phyloP scores from a whole-genome alignment of 2,329 filamentous ascomycete species.

The Trematosphaeria pertusa region DNA sequence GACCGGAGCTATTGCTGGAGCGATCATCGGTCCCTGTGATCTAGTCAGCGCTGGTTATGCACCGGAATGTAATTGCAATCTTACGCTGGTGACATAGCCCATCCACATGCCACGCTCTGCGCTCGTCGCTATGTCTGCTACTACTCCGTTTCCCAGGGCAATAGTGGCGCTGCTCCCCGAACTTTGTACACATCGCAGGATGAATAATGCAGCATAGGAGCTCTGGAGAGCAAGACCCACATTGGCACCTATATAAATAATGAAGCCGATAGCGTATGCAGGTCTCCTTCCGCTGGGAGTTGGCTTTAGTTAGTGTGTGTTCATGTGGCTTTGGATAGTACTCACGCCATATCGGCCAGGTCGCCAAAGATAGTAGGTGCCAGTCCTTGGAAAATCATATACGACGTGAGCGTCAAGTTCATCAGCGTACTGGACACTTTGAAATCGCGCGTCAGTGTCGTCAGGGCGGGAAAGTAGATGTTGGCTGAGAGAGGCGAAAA shows the following conservation, averaged over 20 bases:
- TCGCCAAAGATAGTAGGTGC: conserved; percentile 58
- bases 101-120: conserved; percentile 53
- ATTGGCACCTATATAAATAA: conserved; percentile 34
- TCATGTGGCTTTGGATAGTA: neutral
- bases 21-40: conserved; percentile 48
- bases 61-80: conserved; percentile 20
- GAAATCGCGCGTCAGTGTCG: conserved; percentile 39
- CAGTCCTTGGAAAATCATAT: conserved; percentile 56
- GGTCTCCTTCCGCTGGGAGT: conserved; percentile 53
- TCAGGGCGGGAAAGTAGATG: conserved; percentile 43
- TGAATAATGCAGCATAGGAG: conserved; percentile 32
- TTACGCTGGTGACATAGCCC: conserved; percentile 63
- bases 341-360: conserved; percentile 51
- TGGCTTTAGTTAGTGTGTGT: no score
- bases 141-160: conserved; percentile 49
- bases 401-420: conserved; percentile 58
- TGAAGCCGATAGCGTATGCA: conserved; percentile 52
- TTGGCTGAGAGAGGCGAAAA: conserved; percentile 54
- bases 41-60: neutral
- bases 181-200: conserved; percentile 40
- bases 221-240: conserved; percentile 36
- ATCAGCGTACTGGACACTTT: conserved; percentile 51
- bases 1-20: conserved; percentile 30
- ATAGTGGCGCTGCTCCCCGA: conserved; percentile 49
- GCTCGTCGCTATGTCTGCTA: conserved; percentile 50